Evolutionary conservation across 768 basidiomycete species (phyloP), one percentile per base, ranked within the genome.

Genomic region (Auricularia cornea): DNA sequence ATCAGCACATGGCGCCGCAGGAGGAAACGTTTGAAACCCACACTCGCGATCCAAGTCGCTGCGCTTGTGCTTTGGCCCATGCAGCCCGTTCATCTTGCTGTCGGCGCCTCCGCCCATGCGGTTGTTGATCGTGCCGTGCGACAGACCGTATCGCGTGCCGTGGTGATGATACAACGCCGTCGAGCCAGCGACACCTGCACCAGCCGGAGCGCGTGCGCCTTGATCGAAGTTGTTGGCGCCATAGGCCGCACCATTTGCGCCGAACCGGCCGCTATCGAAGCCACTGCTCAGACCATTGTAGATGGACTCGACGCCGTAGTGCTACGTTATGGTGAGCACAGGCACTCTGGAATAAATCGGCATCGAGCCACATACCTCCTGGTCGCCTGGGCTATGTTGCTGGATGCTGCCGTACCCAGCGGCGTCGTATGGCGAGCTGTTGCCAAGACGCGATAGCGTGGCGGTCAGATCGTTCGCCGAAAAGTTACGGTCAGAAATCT

Each of bases 41-140:
- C 83, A 94, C 81, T 92, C 87, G 68, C 94, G 86, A 73, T 96
- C 93, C 70, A 94, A 83, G 69, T 97, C 92, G 41, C 92, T 92
- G 14, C 94, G 84, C 78, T 95, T 96, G 78, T 95, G 94, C 77
- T 96, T 96, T 60, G 93, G 85, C 52, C 94, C 94, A 70, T 93
- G 91, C 54, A 94, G 73, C 26, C 92, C 92, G 69, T 92, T 92
- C 85, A 93, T 91, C 74, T 94, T 94, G 62, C 84, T 76, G 67
- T 91, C 89, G 32, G 72, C 71, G n/a, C 78, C 78, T 54, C 80
- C 79, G 28, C 71, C 65, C 23, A 66, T 61, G 48, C 76, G 70
- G 66, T 73, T 74, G 18, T 79, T 77, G 41, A 90, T 82, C 11
- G 78, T 75, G 35, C 84, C 82, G 59, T 87, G 70, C 38, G 84